These are phyloP conservation scores for Moringa oleifera DNA, from an alignment of 345 rosid genomes.

Conservation along the genomic window DNA sequence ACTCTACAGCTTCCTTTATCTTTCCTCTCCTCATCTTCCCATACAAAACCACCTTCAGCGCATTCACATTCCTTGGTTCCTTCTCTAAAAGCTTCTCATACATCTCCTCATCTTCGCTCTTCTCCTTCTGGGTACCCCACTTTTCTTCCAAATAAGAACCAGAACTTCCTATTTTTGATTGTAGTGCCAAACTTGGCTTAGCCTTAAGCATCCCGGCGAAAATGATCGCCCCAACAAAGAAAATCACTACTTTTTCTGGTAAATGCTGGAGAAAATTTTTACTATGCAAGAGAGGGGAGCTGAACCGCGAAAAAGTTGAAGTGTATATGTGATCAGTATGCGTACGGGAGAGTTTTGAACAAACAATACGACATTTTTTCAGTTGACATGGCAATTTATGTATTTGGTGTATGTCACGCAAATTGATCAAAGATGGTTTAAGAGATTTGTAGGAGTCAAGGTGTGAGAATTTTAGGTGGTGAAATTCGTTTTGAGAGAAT, in stretches of 20 bases:
- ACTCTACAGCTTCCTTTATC: slow-evolving; percentile 55
- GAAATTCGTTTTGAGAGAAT: not conserved
- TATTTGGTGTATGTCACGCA: slow-evolving; percentile 12
- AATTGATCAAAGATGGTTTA: slow-evolving; percentile 8
- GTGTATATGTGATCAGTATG: slow-evolving; percentile 13
- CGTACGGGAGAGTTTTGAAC: slow-evolving; percentile 18
- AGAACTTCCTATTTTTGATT: slow-evolving; percentile 21
- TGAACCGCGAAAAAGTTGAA: slow-evolving; percentile 16
- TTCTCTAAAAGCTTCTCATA: slow-evolving; percentile 58
- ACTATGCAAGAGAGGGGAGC: slow-evolving; percentile 21
- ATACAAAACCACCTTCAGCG: slow-evolving; percentile 62
- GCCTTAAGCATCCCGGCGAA: slow-evolving; percentile 41
- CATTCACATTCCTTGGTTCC: slow-evolving; percentile 66
- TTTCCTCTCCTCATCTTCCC: slow-evolving; percentile 77
- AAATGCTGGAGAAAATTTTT: slow-evolving; percentile 20
- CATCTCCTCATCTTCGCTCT: slow-evolving; percentile 42
- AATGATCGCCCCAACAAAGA: slow-evolving; percentile 54
- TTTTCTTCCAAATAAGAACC: slow-evolving; percentile 19
- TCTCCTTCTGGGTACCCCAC: slow-evolving; percentile 31
- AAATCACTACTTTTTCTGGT: slow-evolving; percentile 34
- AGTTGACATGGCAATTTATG: slow-evolving; percentile 9
- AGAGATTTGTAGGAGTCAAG: not conserved
- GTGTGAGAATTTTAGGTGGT: not conserved
- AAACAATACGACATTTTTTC: slow-evolving; percentile 19
- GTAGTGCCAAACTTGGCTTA: slow-evolving; percentile 44